Percentiles rank a stretch among this genome's conserved stretches.
Evolutionary conservation across 2,329 filamentous ascomycete genomes (phyloP).

Genomic region (Sphaerulina musiva): DNA sequence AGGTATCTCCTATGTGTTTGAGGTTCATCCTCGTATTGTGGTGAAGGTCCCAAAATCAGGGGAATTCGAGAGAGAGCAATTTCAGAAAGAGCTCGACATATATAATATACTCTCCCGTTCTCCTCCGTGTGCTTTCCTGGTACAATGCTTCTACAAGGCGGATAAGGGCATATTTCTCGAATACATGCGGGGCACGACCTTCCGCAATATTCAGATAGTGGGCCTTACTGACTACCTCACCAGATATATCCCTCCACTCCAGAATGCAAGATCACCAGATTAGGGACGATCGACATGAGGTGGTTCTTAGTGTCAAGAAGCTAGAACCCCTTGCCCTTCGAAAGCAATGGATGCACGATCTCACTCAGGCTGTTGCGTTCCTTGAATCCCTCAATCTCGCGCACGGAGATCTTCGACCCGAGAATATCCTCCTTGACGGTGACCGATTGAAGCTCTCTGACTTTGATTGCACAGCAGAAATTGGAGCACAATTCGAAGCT

Average conservation of each 20-base stretch:
- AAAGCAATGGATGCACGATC: not conserved
- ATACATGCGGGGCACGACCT: not conserved
- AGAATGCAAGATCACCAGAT: not conserved
- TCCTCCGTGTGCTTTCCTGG: not conserved
- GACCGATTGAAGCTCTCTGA: not conserved
- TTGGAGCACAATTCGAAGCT: not conserved
- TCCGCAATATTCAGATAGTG: not conserved
- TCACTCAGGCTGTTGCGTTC: not conserved
- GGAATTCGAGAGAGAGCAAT: no score
- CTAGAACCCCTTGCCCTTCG: not conserved
- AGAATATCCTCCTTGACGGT: slow-evolving; percentile 1
- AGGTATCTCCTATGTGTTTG: not conserved
- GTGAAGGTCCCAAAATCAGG: no score
- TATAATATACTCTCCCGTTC: not conserved
- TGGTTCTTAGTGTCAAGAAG: not conserved
- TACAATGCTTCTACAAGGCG: not conserved
- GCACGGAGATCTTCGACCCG: not conserved
- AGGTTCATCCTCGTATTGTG: not conserved
- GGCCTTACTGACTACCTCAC: not conserved
- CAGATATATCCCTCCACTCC: not conserved
- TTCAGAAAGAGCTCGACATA: no score
- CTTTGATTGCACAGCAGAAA: slow-evolving; percentile 1
- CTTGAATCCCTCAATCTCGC: not conserved
- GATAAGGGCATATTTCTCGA: not conserved
- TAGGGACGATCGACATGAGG: not conserved